Base-by-base conservation (phyloP, 345 rosid species). In the Sapria himalayana region DNA sequence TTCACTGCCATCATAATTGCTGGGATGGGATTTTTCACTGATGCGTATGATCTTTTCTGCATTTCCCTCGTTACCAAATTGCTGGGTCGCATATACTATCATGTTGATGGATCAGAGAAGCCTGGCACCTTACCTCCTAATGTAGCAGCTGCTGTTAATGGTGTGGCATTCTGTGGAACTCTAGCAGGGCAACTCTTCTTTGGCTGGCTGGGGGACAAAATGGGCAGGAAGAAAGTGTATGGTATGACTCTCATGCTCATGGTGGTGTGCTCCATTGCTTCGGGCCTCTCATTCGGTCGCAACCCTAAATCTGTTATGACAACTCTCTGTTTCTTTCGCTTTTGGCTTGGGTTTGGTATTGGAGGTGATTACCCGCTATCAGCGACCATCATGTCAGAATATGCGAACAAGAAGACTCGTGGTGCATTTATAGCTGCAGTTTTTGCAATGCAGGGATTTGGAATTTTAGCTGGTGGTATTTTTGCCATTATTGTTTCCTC, bases 361-460 rank as follows among this genome's bases (percentile, higher is more conserved):
- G 92, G 92, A 1, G 92, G 92, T 4, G 92, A 78, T 39, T 78
- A 78, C 52, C 92, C 92, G 0, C 71, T 78, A 45, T 78, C 92
- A 1, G 85, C 85, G 7, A 74, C 85, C 0, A 78, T 81, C 55
- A 78, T 78, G 92, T 81, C 94, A 0, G 94, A 81, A 39, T 78
- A 75, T 47, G 79, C 94, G 4, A 81, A 72, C 51, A 81, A 81
- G 67, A 78, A 81, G 54, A 81, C 91, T 2, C 71, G 94, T 0
- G 94, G 94, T 1, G 94, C 94, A 0, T 81, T 78, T 50, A 65
- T 82, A 15, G 94, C 92, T 3, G 85, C 94, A 1, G 94, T 82
- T n/a, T 82, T 82, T 12, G 94, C 94, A 0, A 82, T 82, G 94
- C 94, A 78, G 47, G 94, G 94, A 1, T 82, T 82, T 3, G 92